Evolutionary conservation across 2,329 filamentous ascomycete genomes (phyloP), one percentile per base, ranked within the genome.

Genomic region (Colletotrichum destructivum): DNA sequence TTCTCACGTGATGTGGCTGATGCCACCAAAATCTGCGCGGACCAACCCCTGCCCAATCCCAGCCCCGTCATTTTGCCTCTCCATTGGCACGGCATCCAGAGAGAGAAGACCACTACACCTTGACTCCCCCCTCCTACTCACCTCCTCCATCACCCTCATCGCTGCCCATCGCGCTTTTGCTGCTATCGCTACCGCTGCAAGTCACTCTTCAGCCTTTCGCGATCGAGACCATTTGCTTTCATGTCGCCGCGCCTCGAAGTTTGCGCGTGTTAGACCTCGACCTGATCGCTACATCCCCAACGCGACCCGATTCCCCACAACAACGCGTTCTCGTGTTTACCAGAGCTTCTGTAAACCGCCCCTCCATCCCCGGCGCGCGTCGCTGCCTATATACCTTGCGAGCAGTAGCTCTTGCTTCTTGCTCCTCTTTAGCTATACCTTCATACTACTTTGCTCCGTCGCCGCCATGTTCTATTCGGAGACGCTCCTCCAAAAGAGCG

Each of bases 381-480:
- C 72, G 72, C 69, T 64, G 42, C 35, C 44, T 72, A 54, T 26
- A 60, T 64, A 61, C 63, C 60, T 69, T 40, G 21, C 55, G 42
- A 73, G 59, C 66, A 68, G 26, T 65, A 40, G 52, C 64, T 72
- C n/a, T 64, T 64, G 52, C 62, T 69, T 21, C 42, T 61, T 55
- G 52, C 63, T 55, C 59, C 63, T 49, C 35, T 23, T 38, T 46
- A 49, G 68, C 35, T 31, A 44, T 15, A 57, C 21, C 38, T 23
- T 62, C 47, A 44, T 46, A 59, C 38, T 38, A 60, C 62, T 35
- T 51, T 54, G 13, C 55, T 57, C 62, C 77, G 73, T 73, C 76
- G 75, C 68, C 84, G 85, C 80, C 81, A 99, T 99, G 96, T 99
- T 99, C 85, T 98, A 98, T 83, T 98, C 96, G 65, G 95, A 98